phyloP scores from a whole-genome alignment of 306 rosid genomes.

The Quercus robur region DNA sequence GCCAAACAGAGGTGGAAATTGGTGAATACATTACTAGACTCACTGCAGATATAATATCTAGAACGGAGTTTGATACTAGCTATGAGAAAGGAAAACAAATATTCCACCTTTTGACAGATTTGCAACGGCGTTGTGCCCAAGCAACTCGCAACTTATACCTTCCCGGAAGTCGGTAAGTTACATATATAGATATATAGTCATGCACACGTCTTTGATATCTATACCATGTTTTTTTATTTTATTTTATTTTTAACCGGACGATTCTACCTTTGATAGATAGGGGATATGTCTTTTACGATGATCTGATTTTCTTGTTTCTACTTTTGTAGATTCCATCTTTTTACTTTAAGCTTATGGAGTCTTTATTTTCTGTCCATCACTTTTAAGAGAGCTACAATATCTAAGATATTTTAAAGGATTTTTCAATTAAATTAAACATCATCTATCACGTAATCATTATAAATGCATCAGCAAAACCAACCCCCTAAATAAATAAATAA shows the following conservation, averaged over 20 bases:
- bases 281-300: constrained; percentile 3
- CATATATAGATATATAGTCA: not conserved
- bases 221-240: not conserved
- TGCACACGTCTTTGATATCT: not conserved
- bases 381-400: too few relatives aligned
- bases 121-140: constrained; percentile 78
- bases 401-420: too few relatives aligned
- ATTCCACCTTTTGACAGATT: constrained; percentile 56
- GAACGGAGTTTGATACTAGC: constrained; percentile 74
- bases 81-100: constrained; percentile 79
- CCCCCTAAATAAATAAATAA: too few relatives aligned
- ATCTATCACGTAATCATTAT: too few relatives aligned
- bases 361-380: too few relatives aligned
- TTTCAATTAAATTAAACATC: too few relatives aligned
- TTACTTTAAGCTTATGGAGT: not conserved
- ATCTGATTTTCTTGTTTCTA: not conserved
- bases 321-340: constrained; percentile 8
- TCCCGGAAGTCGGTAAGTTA: constrained; percentile 89
- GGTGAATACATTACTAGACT: constrained; percentile 63
- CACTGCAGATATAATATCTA: constrained; percentile 81
- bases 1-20: constrained; percentile 68
- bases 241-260: not conserved
- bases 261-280: not conserved
- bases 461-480: too few relatives aligned
- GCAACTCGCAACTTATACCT: constrained; percentile 77